Percentiles rank a stretch among this genome's conserved stretches.
phyloP scores from a whole-genome alignment of 306 rosid species.

The Gastrolobium bilobum region DNA sequence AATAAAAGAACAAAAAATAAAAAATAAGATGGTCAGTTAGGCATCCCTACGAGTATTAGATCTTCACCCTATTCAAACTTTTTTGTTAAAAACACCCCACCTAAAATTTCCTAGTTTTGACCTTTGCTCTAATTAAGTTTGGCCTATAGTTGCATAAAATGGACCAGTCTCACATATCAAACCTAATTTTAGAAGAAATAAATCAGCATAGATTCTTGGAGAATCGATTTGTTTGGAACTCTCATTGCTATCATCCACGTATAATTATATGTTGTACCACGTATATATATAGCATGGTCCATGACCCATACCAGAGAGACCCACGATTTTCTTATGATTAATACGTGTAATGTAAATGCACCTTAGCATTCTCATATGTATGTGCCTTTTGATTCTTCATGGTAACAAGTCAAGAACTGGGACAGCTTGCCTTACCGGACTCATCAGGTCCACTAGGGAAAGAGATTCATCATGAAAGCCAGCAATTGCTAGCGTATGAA shows the following conservation, averaged over 20 bases:
- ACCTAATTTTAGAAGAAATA: background rate
- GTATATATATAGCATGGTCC: slow-evolving; percentile 33
- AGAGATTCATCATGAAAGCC: too few species aligned
- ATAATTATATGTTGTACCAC: background rate
- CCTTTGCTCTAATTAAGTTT: background rate
- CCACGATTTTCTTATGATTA: background rate
- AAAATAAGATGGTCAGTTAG: background rate
- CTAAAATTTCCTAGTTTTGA: background rate
- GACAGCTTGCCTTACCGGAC: too few species aligned
- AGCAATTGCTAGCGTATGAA: too few species aligned
- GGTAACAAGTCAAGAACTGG: too few species aligned
- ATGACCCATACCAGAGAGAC: background rate
- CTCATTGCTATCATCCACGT: slow-evolving; percentile 15
- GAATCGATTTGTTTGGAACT: background rate
- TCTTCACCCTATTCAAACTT: too few species aligned
- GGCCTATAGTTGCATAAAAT: background rate
- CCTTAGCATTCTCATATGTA: too few species aligned
- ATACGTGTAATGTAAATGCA: too few species aligned
- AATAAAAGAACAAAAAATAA: too few species aligned
- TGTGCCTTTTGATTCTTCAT: too few species aligned
- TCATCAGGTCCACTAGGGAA: too few species aligned
- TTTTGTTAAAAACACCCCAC: background rate
- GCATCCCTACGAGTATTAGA: background rate
- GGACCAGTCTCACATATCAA: slow-evolving; percentile 36
- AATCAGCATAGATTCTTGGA: background rate